Conservation (phyloP, 2,329 filamentous ascomycete species). For the Ceratocystis papillata region DNA sequence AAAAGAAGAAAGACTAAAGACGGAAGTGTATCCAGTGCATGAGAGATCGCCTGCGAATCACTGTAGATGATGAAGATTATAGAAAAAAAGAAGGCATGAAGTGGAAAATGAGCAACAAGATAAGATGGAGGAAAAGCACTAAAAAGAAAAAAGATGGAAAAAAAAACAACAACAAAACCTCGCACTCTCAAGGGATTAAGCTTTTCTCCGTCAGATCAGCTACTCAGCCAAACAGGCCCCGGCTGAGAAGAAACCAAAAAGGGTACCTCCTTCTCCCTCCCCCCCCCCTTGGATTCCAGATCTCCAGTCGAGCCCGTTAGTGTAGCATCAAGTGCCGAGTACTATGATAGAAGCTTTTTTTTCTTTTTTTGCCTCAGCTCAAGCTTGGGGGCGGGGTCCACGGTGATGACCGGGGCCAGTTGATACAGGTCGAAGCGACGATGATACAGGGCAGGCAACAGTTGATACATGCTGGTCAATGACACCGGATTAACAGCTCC, state of each 20-base stretch:
- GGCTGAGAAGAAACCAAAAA: background rate
- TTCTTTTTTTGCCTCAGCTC: too few species aligned
- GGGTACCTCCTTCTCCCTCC: background rate
- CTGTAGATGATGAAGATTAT: background rate
- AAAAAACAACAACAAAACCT: background rate
- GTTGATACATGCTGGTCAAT: too few species aligned
- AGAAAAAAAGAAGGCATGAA: conserved; percentile 9
- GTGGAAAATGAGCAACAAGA: conserved; percentile 18
- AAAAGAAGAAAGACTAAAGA: background rate
- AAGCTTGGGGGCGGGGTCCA: too few species aligned
- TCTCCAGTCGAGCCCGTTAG: background rate
- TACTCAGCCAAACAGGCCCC: background rate
- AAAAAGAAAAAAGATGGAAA: conserved; percentile 20
- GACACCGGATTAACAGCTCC: too few species aligned
- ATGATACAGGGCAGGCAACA: too few species aligned
- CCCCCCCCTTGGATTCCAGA: conserved; percentile 1
- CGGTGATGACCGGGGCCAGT: too few species aligned
- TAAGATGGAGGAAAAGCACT: conserved; percentile 17
- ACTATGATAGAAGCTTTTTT: background rate
- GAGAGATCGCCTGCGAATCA: conserved; percentile 13
- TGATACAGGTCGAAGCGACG: too few species aligned
- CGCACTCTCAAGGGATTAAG: background rate
- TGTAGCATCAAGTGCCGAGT: background rate
- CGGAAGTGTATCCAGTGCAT: background rate
- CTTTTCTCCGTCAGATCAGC: background rate